Evolutionary conservation across 176 grass and related monocot genomes (phyloP), one percentile per base, ranked within the genome.

Genomic region (Zoysia pacifica): DNA sequence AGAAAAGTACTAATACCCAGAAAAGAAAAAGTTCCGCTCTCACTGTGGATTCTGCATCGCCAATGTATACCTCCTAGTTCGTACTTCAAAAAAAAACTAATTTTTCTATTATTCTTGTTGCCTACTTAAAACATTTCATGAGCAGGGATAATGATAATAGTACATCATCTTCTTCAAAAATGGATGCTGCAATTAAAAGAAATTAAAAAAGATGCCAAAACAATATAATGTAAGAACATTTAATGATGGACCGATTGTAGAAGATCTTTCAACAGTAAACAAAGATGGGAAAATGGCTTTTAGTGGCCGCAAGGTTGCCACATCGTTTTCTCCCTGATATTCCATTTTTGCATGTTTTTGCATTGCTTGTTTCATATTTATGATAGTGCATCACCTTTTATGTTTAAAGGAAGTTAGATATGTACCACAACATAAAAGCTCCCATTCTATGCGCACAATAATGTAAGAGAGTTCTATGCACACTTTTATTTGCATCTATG

Each of bases 201-300:
- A 94, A 80, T 90, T 45, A 10, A 94, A 87, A 76, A 83, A 85
- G 70, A 77, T 47, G 11, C 78, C 28, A 69, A 87, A 82, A 45
- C 83, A 70, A 37, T 78, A 87, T 38, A 78, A 89, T 73, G 62
- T 67, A 12, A 89, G 86, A 64, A 98, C 88, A 69, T 89, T 94
- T 75, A 78, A 85, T 38, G 90, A 87, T 80, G 92, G 90, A 14
- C 75, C 94, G 86, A 73, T 80, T n/a, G 74, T 98, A 73, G 95
- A 98, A 86, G 87, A 98, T 80, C 65, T 98, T 11, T 89, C 83
- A 43, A 87, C 81, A 67, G 86, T 83, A 44, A 90, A 86, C n/a
- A 55, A 66, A 54, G 90, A 94, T 79, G 92, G 83, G 14, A 86
- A 90, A 87, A 83, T 81, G 83, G 92, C 95, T 83, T 84, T 85